Percentiles rank a stretch among this genome's conserved stretches.
Conservation (phyloP, 257 asterid species). For the Solanum etuberosum region DNA sequence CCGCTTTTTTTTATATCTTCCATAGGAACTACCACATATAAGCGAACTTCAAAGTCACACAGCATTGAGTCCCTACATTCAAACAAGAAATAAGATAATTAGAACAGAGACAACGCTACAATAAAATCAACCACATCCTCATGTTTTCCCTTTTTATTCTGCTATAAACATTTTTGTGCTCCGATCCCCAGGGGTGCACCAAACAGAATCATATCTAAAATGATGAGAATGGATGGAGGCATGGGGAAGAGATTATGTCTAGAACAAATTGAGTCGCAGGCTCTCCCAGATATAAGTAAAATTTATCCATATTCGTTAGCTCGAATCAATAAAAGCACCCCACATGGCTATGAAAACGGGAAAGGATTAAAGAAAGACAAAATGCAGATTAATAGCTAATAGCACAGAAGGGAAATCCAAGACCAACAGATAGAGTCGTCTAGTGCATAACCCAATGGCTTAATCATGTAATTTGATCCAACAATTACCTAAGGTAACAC, state of each 20-base stretch:
- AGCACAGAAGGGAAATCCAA: neutral
- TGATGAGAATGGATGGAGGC: neutral
- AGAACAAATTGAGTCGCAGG: neutral
- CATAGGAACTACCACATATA: conserved; percentile 27
- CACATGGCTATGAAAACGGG: neutral
- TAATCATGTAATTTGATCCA: neutral
- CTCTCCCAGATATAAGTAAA: neutral
- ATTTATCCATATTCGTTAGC: neutral
- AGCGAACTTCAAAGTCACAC: conserved; percentile 12
- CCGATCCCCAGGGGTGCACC: neutral
- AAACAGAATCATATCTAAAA: neutral
- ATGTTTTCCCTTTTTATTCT: neutral
- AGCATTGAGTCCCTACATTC: conserved; percentile 29
- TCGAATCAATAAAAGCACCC: neutral
- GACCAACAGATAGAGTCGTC: neutral
- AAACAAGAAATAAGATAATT: neutral
- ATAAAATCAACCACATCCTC: neutral
- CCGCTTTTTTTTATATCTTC: conserved; percentile 14
- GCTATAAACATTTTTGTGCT: neutral
- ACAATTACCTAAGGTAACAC: neutral
- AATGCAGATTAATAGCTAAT: neutral
- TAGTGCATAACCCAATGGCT: neutral
- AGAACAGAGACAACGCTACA: neutral
- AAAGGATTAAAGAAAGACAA: neutral
- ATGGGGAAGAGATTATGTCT: neutral